phyloP scores from a whole-genome alignment of 164 flowering plant genomes.

The Brasenia schreberi region DNA sequence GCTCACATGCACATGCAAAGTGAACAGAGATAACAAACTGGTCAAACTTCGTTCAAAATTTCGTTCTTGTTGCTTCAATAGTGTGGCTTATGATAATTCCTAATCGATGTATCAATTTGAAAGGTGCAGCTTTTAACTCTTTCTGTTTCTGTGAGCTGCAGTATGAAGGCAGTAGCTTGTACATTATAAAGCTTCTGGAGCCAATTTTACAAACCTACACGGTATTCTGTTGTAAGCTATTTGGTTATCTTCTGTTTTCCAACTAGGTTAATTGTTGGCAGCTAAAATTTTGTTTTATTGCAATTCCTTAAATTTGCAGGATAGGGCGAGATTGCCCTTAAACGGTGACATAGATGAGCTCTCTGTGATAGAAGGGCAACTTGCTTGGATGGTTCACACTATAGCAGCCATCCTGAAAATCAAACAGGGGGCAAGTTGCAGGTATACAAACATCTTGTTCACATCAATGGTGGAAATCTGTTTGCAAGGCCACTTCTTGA shows the following conservation, averaged over 20 bases:
- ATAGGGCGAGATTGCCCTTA: slow-evolving; percentile 51
- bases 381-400: slow-evolving; percentile 92
- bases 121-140: no score
- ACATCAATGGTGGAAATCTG: background rate
- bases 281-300: no score
- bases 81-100: no score
- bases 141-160: slow-evolving; percentile 21
- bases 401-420: slow-evolving; percentile 82
- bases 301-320: slow-evolving; percentile 21
- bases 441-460: slow-evolving; percentile 27
- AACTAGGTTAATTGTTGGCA: no score
- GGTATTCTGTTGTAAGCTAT: slow-evolving; percentile 26
- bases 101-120: no score
- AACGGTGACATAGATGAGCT: slow-evolving; percentile 46
- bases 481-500: background rate
- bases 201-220: slow-evolving; percentile 74
- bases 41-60: no score
- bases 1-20: no score
- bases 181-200: slow-evolving; percentile 74
- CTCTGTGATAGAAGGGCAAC: slow-evolving; percentile 73
- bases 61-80: no score
- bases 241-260: background rate
- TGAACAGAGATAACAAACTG: no score
- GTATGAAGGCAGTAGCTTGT: slow-evolving; percentile 83
- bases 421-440: slow-evolving; percentile 58